Percentiles rank a stretch among this genome's conserved stretches.
These are phyloP conservation scores for Raphanus raphanistrum DNA, from an alignment of 345 rosid species.

Conservation along the genomic window DNA sequence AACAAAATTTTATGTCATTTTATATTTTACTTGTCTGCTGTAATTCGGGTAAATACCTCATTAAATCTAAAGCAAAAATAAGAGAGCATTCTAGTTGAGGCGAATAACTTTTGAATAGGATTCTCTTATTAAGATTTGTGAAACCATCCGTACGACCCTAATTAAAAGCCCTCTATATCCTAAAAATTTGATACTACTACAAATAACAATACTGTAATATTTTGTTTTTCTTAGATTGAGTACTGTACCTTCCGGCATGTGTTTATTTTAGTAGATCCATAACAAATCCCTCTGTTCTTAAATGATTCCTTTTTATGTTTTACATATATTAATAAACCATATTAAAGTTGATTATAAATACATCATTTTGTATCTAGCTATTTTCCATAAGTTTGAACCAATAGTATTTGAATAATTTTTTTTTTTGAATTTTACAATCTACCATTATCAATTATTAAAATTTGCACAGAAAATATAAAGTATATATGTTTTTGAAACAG, in stretches of 20 bases:
- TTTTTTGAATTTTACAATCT: too few species aligned
- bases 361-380: background rate
- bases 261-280: background rate
- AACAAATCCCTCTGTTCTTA: background rate
- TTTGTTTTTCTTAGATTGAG: background rate
- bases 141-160: background rate
- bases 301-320: too few species aligned
- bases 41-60: background rate
- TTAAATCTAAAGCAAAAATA: background rate
- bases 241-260: background rate
- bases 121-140: background rate
- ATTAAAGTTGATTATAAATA: too few species aligned
- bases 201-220: background rate
- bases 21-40: background rate
- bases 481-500: too few species aligned
- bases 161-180: background rate
- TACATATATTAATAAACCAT: too few species aligned
- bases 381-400: background rate
- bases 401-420: background rate
- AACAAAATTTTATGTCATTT: background rate
- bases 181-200: background rate
- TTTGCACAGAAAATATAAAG: background rate
- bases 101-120: background rate
- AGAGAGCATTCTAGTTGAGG: background rate
- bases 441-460: background rate